A percentile compares a stretch with the other conserved stretches of the same genome.
Evolutionary conservation across 352 stramenopile species (phyloP).

Genomic region (Globisporangium yorkense): DNA sequence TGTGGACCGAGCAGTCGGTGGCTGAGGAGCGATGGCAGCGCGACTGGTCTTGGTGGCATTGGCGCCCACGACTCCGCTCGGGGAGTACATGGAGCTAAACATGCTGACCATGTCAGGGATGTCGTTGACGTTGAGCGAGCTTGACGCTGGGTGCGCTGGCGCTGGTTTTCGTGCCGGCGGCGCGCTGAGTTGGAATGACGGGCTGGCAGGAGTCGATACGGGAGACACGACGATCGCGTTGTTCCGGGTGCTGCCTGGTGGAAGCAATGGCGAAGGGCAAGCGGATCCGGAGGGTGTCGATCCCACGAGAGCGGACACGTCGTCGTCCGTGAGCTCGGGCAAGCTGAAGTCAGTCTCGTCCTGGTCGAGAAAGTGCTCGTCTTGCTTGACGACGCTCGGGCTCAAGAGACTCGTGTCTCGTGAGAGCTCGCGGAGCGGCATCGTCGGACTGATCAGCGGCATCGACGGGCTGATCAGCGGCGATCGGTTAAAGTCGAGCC

Average conservation of each 20-base stretch:
- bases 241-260: background rate
- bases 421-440: constrained; percentile 9
- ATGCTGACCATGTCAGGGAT: constrained; percentile 60
- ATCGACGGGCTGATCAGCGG: constrained; percentile 18
- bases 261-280: constrained; percentile 6
- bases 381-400: constrained; percentile 4
- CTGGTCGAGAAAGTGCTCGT: constrained; percentile 25
- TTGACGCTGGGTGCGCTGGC: background rate
- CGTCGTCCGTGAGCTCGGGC: constrained; percentile 35
- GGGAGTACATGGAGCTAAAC: constrained; percentile 66
- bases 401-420: background rate
- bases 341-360: constrained; percentile 26
- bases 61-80: constrained; percentile 6
- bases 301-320: constrained; percentile 30
- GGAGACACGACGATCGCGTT: background rate
- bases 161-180: background rate
- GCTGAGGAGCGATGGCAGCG: background rate
- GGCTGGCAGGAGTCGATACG: background rate
- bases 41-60: constrained; percentile 2
- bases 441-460: constrained; percentile 13
- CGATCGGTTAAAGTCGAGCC: constrained; percentile 24
- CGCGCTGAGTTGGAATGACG: background rate
- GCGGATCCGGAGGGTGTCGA: constrained; percentile 30
- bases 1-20: constrained; percentile 8
- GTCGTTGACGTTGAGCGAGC: constrained; percentile 25